These are phyloP conservation scores for Fraxinus platypoda DNA, from an alignment of 305 asterid species.

Conservation along the genomic window DNA sequence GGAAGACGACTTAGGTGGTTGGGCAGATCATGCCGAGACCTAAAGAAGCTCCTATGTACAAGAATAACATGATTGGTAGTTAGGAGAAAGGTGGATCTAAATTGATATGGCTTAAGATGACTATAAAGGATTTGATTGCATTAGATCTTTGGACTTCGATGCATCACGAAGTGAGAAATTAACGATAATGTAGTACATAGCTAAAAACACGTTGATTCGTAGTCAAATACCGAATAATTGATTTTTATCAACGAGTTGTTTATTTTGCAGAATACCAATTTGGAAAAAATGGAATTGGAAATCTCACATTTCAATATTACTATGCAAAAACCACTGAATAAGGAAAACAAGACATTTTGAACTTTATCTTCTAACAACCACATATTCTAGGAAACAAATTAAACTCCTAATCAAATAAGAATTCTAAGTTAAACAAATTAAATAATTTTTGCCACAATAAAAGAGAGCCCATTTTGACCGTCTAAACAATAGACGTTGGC, in stretches of 20 bases:
- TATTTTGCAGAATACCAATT: neutral
- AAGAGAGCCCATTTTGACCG: neutral
- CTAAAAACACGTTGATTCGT: neutral
- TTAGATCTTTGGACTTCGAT: neutral
- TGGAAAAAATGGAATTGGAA: neutral
- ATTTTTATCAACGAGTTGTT: neutral
- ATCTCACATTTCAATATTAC: neutral
- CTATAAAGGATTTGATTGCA: neutral
- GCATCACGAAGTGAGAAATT: neutral
- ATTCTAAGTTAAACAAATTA: neutral
- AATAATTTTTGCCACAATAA: neutral
- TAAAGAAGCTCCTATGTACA: neutral
- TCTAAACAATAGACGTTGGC: neutral
- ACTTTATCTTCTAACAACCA: neutral
- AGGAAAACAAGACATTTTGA: neutral
- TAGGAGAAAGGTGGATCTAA: neutral
- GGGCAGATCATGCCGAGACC: neutral
- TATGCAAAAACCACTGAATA: neutral
- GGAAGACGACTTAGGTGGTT: neutral
- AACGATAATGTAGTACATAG: neutral
- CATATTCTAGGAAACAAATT: neutral
- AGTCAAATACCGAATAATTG: neutral
- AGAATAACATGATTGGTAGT: neutral
- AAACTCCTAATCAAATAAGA: neutral
- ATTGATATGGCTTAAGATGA: neutral